These are phyloP conservation scores for Xylariaceae sp. DNA, from an alignment of 2,329 filamentous ascomycete species.

Conservation along the genomic window DNA sequence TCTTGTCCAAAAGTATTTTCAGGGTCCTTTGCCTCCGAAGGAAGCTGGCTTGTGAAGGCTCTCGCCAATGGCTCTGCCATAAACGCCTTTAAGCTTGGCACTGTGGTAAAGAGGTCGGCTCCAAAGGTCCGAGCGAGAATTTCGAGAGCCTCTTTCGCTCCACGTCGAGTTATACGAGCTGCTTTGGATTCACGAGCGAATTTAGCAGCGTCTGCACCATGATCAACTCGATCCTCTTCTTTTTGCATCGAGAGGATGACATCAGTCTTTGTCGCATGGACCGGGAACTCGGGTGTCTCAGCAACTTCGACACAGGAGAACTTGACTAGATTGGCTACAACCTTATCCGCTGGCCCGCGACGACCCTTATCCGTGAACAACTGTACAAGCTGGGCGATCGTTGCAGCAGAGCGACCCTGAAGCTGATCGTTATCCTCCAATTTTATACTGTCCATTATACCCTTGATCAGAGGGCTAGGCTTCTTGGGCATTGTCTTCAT, in stretches of 20 bases:
- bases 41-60: slow-evolving; percentile 70
- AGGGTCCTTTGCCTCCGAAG: slow-evolving; percentile 67
- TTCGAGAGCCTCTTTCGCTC: slow-evolving; percentile 90
- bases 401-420: slow-evolving; percentile 79
- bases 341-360: slow-evolving; percentile 85
- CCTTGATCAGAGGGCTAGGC: slow-evolving; percentile 87
- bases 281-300: slow-evolving; percentile 91
- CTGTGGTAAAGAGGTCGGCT: slow-evolving; percentile 68
- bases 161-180: slow-evolving; percentile 83
- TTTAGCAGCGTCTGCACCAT: slow-evolving; percentile 75
- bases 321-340: slow-evolving; percentile 91
- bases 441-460: slow-evolving; percentile 97
- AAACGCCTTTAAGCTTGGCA: slow-evolving; percentile 74
- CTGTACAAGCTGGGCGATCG: slow-evolving; percentile 80
- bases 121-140: slow-evolving; percentile 81
- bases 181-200: slow-evolving; percentile 87
- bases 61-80: slow-evolving; percentile 77
- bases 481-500: slow-evolving; percentile 88
- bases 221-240: slow-evolving; percentile 92
- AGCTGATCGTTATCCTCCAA: slow-evolving; percentile 87
- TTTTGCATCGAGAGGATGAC: slow-evolving; percentile 92
- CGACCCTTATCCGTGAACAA: slow-evolving; percentile 78
- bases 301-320: slow-evolving; percentile 98
- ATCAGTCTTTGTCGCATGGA: slow-evolving; percentile 72
- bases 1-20: slow-evolving; percentile 80